These are phyloP conservation scores for Neospermospora avenae DNA, from an alignment of 2,329 filamentous ascomycete species.

Conservation along the genomic window DNA sequence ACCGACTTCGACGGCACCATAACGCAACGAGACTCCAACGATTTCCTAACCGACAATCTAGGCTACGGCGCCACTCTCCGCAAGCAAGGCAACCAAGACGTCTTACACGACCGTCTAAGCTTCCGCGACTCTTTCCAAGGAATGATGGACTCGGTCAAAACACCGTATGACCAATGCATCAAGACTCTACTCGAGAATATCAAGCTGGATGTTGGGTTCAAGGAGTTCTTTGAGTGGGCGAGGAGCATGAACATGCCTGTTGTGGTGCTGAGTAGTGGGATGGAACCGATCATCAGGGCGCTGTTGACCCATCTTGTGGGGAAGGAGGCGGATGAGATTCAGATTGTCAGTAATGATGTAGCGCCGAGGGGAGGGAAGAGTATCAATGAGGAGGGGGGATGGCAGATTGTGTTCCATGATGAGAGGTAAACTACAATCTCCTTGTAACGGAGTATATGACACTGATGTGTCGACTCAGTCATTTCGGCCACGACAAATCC, in stretches of 20 bases:
- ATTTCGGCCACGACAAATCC: constrained; percentile 96
- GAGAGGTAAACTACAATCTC: constrained; percentile 55
- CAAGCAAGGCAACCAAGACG: constrained; percentile 68
- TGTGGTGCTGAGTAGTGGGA: constrained; percentile 87
- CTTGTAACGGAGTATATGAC: background rate
- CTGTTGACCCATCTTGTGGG: constrained; percentile 78
- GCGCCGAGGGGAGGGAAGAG: constrained; percentile 61
- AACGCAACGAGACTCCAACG: constrained; percentile 66
- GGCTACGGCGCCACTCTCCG: constrained; percentile 76
- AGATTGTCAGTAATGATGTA: constrained; percentile 89
- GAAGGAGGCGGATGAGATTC: constrained; percentile 68
- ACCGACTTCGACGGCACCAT: constrained; percentile 98
- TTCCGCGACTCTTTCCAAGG: constrained; percentile 86
- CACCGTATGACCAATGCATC: constrained; percentile 80
- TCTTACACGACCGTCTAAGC: constrained; percentile 65
- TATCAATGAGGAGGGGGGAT: constrained; percentile 77
- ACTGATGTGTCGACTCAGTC: constrained; percentile 17
- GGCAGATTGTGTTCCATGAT: constrained; percentile 86
- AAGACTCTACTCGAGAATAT: constrained; percentile 76
- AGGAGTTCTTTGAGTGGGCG: constrained; percentile 82
- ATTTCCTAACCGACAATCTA: constrained; percentile 82
- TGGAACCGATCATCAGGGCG: constrained; percentile 86
- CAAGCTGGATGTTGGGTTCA: constrained; percentile 83
- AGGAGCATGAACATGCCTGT: constrained; percentile 81
- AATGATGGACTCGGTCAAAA: constrained; percentile 86